Percentiles rank a stretch among this genome's conserved stretches.
These are phyloP conservation scores for Rhizophagus sp. DNA, from an alignment of 192 early-diverging fungal species.

Conservation along the genomic window DNA sequence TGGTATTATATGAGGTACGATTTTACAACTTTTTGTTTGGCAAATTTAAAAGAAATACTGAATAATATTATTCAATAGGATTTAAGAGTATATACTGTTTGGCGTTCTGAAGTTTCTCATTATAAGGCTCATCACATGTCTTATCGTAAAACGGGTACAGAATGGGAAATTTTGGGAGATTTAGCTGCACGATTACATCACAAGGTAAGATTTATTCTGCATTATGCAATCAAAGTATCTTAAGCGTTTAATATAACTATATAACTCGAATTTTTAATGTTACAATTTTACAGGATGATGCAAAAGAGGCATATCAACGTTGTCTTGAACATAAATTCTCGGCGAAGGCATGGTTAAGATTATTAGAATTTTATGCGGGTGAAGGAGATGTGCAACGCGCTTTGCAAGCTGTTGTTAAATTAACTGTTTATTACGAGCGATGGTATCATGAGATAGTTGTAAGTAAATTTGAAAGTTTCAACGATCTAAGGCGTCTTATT, in stretches of 20 bases:
- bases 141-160: constrained; percentile 92
- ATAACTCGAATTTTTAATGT: background rate
- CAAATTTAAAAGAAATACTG: background rate
- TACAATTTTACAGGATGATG: constrained; percentile 65
- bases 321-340: constrained; percentile 92
- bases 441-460: constrained; percentile 90
- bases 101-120: constrained; percentile 85
- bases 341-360: constrained; percentile 82
- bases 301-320: constrained; percentile 87
- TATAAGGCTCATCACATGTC: constrained; percentile 71
- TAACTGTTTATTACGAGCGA: constrained; percentile 84
- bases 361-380: constrained; percentile 78
- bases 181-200: constrained; percentile 85
- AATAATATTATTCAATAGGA: constrained; percentile 41
- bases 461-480: constrained; percentile 38
- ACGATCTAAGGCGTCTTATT: background rate
- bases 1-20: constrained; percentile 92
- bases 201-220: constrained; percentile 43
- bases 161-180: constrained; percentile 98
- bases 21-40: background rate
- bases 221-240: no score
- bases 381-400: constrained; percentile 83
- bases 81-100: constrained; percentile 90
- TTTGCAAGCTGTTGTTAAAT: constrained; percentile 76
- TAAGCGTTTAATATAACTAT: constrained; percentile 23